Conservation (phyloP, 768 basidiomycete genomes). For the Arthromyces matolae region DNA sequence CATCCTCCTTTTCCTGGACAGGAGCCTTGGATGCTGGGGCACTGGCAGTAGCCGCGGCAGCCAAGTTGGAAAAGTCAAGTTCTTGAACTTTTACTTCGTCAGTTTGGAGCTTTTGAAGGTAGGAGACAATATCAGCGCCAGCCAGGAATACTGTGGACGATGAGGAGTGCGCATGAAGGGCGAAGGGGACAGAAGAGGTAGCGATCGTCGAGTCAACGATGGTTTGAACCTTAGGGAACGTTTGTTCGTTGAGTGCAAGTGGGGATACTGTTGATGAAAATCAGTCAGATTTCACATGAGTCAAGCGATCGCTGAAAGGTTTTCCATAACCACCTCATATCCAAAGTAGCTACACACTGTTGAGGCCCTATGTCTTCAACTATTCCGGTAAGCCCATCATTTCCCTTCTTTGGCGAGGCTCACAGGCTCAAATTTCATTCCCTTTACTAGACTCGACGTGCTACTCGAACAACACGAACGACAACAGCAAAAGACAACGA, state of each 20-base stretch:
- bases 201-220: constrained; percentile 79
- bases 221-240: constrained; percentile 68
- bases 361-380: constrained; percentile 41
- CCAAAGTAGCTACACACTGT: constrained; percentile 20
- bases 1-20: constrained; percentile 64
- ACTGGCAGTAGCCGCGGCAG: constrained; percentile 31
- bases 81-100: constrained; percentile 62
- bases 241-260: constrained; percentile 61
- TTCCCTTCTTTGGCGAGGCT: constrained; percentile 1
- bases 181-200: constrained; percentile 62
- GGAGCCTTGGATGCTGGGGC: constrained; percentile 36
- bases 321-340: constrained; percentile 6
- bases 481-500: constrained; percentile 64
- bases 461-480: constrained; percentile 48
- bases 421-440: constrained; percentile 13
- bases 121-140: constrained; percentile 69
- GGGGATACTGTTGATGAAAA: constrained; percentile 61
- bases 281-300: too few species aligned
- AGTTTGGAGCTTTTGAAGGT: constrained; percentile 70
- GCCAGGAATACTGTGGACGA: constrained; percentile 72
- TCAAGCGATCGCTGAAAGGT: too few species aligned
- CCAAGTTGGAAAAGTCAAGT: constrained; percentile 68
- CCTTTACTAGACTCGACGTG: constrained; percentile 60
- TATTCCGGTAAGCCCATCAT: constrained; percentile 35
- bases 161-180: constrained; percentile 73